Percentiles rank a stretch among this genome's conserved stretches.
These are phyloP conservation scores for Aspergillus pseudoviridinutans DNA, from an alignment of 2,329 filamentous ascomycete genomes.

Conservation along the genomic window DNA sequence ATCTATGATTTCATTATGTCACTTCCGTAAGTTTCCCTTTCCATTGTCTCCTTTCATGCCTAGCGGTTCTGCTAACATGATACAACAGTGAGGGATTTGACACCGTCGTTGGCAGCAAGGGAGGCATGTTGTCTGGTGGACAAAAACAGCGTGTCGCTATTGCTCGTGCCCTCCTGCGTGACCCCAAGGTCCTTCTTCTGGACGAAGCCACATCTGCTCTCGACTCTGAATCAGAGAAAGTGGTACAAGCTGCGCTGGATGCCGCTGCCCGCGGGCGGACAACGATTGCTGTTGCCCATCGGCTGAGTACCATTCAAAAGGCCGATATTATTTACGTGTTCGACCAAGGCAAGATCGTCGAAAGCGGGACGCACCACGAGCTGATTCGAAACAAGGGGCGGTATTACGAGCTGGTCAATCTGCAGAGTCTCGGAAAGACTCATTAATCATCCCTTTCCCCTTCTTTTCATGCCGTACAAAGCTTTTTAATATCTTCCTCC, in stretches of 20 bases:
- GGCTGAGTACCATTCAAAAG: constrained; percentile 88
- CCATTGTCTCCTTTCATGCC: not conserved
- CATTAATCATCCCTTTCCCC: constrained; percentile 14
- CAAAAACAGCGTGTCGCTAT: constrained; percentile 96
- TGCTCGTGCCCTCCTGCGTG: constrained; percentile 82
- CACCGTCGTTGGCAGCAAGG: constrained; percentile 83
- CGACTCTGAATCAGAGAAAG: constrained; percentile 48
- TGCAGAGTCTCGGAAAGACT: constrained; percentile 70
- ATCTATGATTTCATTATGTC: constrained; percentile 90
- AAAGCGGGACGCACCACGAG: constrained; percentile 74
- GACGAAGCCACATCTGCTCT: constrained; percentile 67
- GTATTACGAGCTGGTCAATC: constrained; percentile 74
- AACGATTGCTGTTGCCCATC: constrained; percentile 90
- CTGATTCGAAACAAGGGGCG: constrained; percentile 66
- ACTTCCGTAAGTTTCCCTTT: constrained; percentile 54
- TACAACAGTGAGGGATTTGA: constrained; percentile 65
- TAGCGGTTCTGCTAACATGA: constrained; percentile 15
- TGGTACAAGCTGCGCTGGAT: constrained; percentile 69
- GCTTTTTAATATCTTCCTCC: not conserved
- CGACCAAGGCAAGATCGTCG: constrained; percentile 80
- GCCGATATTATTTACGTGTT: constrained; percentile 97
- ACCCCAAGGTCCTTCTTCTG: constrained; percentile 80
- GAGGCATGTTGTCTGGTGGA: constrained; percentile 77
- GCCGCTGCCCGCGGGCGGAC: constrained; percentile 78
- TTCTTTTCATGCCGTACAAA: not conserved